Evolutionary conservation across 495 filamentous ascomycete genomes (phyloP).

Genomic region (Pseudoneurospora amorphoporcata): DNA sequence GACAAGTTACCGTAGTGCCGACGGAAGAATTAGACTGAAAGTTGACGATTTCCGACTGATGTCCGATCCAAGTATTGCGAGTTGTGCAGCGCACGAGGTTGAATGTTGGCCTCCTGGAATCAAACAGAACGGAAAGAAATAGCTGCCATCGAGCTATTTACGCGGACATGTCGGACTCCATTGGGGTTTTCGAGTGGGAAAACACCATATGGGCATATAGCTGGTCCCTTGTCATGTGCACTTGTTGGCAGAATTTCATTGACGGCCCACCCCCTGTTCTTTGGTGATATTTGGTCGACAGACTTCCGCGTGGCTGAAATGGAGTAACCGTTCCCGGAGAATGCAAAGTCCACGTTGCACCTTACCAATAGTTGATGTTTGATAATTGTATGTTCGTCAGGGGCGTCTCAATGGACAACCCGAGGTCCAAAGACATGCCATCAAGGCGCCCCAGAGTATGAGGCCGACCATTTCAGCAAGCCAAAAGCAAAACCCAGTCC

Average conservation of each 20-base stretch:
- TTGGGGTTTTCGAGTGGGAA: neutral
- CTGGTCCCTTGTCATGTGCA: neutral
- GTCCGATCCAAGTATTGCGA: neutral
- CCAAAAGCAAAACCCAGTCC: neutral
- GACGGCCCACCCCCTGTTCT: neutral
- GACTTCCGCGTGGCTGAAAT: neutral
- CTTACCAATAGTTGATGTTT: neutral
- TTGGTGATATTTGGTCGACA: neutral
- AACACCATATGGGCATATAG: neutral
- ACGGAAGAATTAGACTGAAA: neutral
- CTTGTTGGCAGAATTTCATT: neutral
- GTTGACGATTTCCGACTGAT: neutral
- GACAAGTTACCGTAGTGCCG: neutral
- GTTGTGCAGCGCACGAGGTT: neutral
- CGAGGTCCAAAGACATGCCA: neutral
- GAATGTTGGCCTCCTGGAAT: neutral
- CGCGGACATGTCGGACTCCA: neutral
- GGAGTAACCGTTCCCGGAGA: neutral
- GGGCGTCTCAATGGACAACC: neutral
- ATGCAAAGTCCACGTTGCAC: neutral
- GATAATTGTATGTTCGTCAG: neutral
- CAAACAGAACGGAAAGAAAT: neutral
- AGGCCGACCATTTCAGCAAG: neutral
- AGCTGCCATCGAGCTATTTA: neutral
- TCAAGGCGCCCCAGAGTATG: neutral